Base-by-base conservation (phyloP, 2,329 filamentous ascomycete species). In the Pseudophaeomoniella oleicola region DNA sequence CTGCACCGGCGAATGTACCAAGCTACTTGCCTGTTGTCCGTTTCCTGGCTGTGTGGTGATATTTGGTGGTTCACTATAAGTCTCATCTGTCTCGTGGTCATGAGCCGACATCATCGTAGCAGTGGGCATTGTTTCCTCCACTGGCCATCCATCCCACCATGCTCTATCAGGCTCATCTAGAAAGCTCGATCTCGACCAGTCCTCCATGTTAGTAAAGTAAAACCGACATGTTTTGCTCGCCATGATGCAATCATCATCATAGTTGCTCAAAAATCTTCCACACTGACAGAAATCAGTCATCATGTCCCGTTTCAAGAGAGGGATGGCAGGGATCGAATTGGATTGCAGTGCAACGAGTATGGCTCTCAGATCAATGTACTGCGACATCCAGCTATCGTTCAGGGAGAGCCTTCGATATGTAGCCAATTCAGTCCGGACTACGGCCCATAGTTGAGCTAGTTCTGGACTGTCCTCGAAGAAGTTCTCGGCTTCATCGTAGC, bases 401-500 rank as follows among this genome's bases (percentile, higher is more conserved):
- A 48, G 47, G 2, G 42, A 34, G 2, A 58, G 29, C 19, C 55
- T 50, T 31, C 58, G 44, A 37, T 61, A 59, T 2, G 56, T 56
- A 4, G 58, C 34, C 2, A 61, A 32, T 32, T 62, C 58, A 6
- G 55, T 54, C 37, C 60, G 54, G 3, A 59, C 44, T 1, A 51
- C 44, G 6, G 57, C 58, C 55, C 55, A 60, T 5, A 61, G 35
- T 33, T 43, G 16, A 13, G 39, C 43, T 18, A 47, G 37, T 19
- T 14, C 18, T 35, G 16, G 43, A 15, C 37, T 39, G 38, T 42
- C 4, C 41, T 19, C 14, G 45, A 44, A 46, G 29, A 16, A 35
- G 19, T 44, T 34, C 22, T 33, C 4, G n/a, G 31, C 32, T 14
- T 35, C 19, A 32, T 19, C 16, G 30, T 36, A 13, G 30, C 30